Percentiles rank a stretch among this genome's conserved stretches.
These are phyloP conservation scores for Globisporangium solare DNA, from an alignment of 352 stramenopile species.

Conservation along the genomic window DNA sequence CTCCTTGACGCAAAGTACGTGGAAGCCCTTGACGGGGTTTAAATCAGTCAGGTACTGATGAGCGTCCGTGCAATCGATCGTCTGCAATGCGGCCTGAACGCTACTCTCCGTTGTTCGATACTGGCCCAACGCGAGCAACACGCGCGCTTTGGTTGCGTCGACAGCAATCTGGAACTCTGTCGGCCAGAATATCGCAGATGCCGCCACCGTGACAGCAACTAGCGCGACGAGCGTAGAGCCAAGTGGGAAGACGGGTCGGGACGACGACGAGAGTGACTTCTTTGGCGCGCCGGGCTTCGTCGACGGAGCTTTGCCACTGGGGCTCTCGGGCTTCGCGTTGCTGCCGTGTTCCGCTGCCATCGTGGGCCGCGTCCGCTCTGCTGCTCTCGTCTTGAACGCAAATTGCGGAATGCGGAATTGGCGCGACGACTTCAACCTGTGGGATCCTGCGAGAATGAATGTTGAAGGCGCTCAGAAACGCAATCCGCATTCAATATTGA, in stretches of 20 bases:
- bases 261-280: neutral
- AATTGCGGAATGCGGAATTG: too few relatives aligned
- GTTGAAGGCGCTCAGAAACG: too few relatives aligned
- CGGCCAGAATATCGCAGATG: constrained; percentile 8
- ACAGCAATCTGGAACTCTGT: constrained; percentile 10
- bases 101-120: constrained; percentile 6
- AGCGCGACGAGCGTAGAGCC: constrained; percentile 14
- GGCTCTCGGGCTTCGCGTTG: too few relatives aligned
- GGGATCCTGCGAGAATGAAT: too few relatives aligned
- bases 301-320: too few relatives aligned
- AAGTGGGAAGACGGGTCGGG: constrained; percentile 2
- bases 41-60: constrained; percentile 50
- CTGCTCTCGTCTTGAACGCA: too few relatives aligned
- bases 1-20: constrained; percentile 59
- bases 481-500: too few relatives aligned
- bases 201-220: constrained; percentile 11
- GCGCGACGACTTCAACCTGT: too few relatives aligned
- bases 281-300: neutral
- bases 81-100: neutral
- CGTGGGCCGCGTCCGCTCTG: too few relatives aligned
- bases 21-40: constrained; percentile 60
- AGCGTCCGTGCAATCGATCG: constrained; percentile 31
- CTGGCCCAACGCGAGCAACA: constrained; percentile 10
- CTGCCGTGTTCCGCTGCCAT: too few relatives aligned
- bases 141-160: constrained; percentile 14